Base-by-base conservation (phyloP, 192 early-diverging fungal species). In the Jimgerdemannia flammicorona region DNA sequence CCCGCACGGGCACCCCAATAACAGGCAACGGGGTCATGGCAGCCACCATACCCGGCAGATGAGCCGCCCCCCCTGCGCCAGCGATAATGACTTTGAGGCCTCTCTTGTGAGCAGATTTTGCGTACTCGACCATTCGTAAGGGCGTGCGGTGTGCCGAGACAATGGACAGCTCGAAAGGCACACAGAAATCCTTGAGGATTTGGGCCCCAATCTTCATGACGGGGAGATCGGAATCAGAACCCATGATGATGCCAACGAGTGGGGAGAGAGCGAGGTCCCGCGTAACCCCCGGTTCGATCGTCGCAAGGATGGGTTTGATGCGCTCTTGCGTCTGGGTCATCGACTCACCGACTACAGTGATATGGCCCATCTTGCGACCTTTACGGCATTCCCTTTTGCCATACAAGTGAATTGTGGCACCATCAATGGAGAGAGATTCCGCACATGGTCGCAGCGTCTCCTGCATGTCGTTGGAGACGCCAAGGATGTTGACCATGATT, bases 41-140 rank as follows among this genome's bases (percentile, higher is more conserved):
- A 39, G 98, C 98, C 4, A 99, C 97, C 98, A 99, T 99, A 39
- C 98, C 98, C 4, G 98, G 98, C 69, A 99, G 86, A 85, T 98
- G 97, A 17, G 98, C 98, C 7, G 98, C 98, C 65, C 98, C 98
- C 40, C 98, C 98, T 49, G 98, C 98, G 41, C 93, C 98, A 10
- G 98, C 98, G 84, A 99, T 98, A 71, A 99, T 98, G 18, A 93
- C 96, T 81, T 97, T 96, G 19, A 99, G 75, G 3, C 98, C 98
- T 70, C 98, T 90, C 78, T 87, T 87, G 72, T 93, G 91, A 6
- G 98, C 98, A 66, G 87, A 82, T 44, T 91, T 85, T 3, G 97
- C 97, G 81, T 96, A 99, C 66, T 97, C 90, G 65, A 96, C 88
- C 95, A 99, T 95, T 63, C 96, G 88, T 40, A 90, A 83, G 6